Evolutionary conservation across 768 basidiomycete genomes (phyloP), one percentile per base, ranked within the genome.

Genomic region (Daedalea quercina): DNA sequence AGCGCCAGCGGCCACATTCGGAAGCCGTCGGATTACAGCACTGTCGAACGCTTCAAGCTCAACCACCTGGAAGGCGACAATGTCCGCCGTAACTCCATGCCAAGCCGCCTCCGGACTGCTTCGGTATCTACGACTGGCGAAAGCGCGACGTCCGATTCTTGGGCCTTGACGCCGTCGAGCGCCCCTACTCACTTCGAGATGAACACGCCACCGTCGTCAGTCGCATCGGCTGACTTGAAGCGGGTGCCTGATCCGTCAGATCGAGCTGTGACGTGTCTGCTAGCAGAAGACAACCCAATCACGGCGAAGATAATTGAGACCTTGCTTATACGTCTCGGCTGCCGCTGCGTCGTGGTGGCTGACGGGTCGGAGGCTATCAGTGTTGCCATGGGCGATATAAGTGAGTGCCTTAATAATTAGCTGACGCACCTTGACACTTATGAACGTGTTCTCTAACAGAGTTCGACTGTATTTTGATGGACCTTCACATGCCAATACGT

Each of bases 201-300:
- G 44, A 77, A 75, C 55, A 90, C 89, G 2, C 87, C 90, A 24
- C 83, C 87, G 9, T 90, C 90, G 25, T 91, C 90, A 13, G 84
- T 91, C n/a, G 82, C 84, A 59, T 90, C 90, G 0, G 85, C 88
- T 58, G 90, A 92, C 62, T 66, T 90, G 66, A 79, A 80, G 66
- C 82, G 82, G 69, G 84, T 79, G 1, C 84, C 84, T 3, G 89
- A 91, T 65, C 83, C 80, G n/a, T 78, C 69, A 53, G 93, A 94
- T 65, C 82, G 91, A 37, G 85, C 87, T n/a, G 85, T 98, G 50
- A 96, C 94, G 37, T 94, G 92, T 63, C 68, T 99, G 24, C 77
- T 99, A 33, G 96, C 95, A 1, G 96, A 98, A 67, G 94, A 98
- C 62, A 98, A 99, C 63, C 96, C 96, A 1, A 97, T 98, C 58